Evolutionary conservation across 371 early-diverging fungal genomes (phyloP).

Genomic region (Rhizopus microsporus): DNA sequence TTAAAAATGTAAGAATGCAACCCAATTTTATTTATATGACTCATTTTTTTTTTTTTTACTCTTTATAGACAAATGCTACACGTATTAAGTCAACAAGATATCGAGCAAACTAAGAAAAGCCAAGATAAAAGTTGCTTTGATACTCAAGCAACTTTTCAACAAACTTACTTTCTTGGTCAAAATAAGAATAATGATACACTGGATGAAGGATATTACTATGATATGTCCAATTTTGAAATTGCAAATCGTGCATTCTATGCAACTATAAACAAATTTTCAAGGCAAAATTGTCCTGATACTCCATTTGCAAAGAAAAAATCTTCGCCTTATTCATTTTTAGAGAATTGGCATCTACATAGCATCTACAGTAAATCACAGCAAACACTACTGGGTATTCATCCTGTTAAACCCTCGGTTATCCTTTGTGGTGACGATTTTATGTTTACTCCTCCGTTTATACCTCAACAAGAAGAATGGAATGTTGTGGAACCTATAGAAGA

Average conservation of each 20-base stretch:
- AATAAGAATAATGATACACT: too few relatives aligned
- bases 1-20: too few relatives aligned
- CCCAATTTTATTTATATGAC: too few relatives aligned
- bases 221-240: constrained; percentile 22
- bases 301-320: constrained; percentile 18
- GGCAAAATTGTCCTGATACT: constrained; percentile 27
- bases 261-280: constrained; percentile 46
- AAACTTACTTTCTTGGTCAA: too few relatives aligned
- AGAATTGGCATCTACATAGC: constrained; percentile 47
- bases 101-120: too few relatives aligned
- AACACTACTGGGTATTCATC: constrained; percentile 39
- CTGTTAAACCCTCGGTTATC: constrained; percentile 39
- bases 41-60: too few relatives aligned
- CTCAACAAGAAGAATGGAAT: constrained; percentile 17
- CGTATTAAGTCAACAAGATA: too few relatives aligned
- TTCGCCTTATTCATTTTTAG: constrained; percentile 40
- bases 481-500: background rate
- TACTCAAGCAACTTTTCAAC: too few relatives aligned
- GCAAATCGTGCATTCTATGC: constrained; percentile 49
- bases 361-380: constrained; percentile 56
- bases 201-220: too few relatives aligned
- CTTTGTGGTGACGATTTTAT: constrained; percentile 50
- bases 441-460: constrained; percentile 47
- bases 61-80: too few relatives aligned
- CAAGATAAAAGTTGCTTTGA: too few relatives aligned